Evolutionary conservation across 2,329 filamentous ascomycete genomes (phyloP).

Genomic region (Penicillium sp.): DNA sequence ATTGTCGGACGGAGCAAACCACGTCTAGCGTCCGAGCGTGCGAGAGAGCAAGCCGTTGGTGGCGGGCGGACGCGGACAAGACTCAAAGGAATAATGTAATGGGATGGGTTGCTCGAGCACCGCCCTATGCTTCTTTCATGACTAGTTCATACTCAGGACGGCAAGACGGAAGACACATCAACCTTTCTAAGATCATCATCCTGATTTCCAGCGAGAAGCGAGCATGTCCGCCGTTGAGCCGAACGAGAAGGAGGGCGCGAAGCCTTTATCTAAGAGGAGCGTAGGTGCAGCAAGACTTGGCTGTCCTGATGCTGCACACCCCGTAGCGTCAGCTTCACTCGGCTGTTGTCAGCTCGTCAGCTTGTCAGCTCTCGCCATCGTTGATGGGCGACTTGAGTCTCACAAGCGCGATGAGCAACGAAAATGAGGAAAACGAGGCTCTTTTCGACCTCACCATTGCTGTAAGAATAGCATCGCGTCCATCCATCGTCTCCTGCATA

Average conservation of each 20-base stretch:
- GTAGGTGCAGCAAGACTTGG: not conserved
- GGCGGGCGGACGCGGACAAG: conserved; percentile 15
- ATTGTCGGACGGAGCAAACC: conserved; percentile 17
- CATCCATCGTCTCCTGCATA: conserved; percentile 2
- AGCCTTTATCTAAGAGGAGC: not conserved
- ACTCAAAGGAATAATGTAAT: not conserved
- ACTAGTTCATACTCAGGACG: conserved; percentile 16
- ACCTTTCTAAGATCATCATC: conserved; percentile 13
- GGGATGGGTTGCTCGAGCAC: conserved; percentile 19
- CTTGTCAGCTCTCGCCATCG: not conserved
- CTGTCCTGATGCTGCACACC: not conserved
- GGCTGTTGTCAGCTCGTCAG: not conserved
- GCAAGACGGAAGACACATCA: conserved; percentile 16
- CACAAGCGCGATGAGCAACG: not conserved
- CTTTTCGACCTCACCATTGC: not conserved
- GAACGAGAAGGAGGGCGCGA: not conserved
- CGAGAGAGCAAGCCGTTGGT: conserved; percentile 13
- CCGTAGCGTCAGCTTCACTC: not conserved
- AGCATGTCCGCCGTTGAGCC: not conserved
- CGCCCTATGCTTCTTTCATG: conserved; percentile 18
- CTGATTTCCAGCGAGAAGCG: conserved; percentile 7
- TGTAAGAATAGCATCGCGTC: not conserved
- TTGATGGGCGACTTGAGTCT: not conserved
- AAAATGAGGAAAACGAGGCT: not conserved
- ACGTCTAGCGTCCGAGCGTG: conserved; percentile 19